A percentile compares a stretch with the other conserved stretches of the same genome.
phyloP scores from a whole-genome alignment of 1,284 basidiomycete genomes.

The Volvariella surrecta region DNA sequence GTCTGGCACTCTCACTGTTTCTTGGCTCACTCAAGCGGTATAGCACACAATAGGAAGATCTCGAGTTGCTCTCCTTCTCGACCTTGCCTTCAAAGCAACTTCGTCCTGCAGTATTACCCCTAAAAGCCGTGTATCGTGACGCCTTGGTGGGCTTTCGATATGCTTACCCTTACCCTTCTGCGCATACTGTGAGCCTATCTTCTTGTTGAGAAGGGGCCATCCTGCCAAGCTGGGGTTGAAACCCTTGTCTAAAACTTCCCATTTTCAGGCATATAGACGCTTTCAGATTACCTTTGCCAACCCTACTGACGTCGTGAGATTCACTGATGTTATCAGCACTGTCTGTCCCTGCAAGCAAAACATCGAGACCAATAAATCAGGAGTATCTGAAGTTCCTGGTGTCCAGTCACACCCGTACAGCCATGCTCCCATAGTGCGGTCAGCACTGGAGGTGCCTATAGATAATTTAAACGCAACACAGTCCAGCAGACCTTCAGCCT shows the following conservation, averaged over 20 bases:
- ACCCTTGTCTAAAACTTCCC: neutral
- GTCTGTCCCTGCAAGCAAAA: constrained; percentile 67
- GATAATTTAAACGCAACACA: too few relatives aligned
- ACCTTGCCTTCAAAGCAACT: constrained; percentile 26
- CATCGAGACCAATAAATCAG: too few relatives aligned
- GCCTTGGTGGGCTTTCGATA: constrained; percentile 66
- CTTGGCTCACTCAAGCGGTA: constrained; percentile 1
- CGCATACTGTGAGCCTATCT: constrained; percentile 28
- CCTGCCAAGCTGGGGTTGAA: too few relatives aligned
- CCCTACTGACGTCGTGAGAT: constrained; percentile 37
- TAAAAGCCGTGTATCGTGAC: constrained; percentile 72
- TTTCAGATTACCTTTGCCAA: constrained; percentile 64
- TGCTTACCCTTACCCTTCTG: constrained; percentile 35
- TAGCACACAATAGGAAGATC: constrained; percentile 48
- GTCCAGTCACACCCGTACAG: too few relatives aligned
- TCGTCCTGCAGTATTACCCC: constrained; percentile 41
- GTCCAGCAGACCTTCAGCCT: too few relatives aligned
- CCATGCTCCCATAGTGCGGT: too few relatives aligned
- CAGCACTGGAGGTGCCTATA: too few relatives aligned
- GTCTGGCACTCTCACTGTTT: constrained; percentile 17
- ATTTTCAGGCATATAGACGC: constrained; percentile 49
- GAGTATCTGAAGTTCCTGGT: too few relatives aligned
- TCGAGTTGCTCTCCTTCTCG: constrained; percentile 63
- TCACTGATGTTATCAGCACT: constrained; percentile 51
- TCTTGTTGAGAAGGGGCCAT: too few relatives aligned